These are phyloP conservation scores for Trametes maxima DNA, from an alignment of 768 basidiomycete genomes.

Conservation along the genomic window DNA sequence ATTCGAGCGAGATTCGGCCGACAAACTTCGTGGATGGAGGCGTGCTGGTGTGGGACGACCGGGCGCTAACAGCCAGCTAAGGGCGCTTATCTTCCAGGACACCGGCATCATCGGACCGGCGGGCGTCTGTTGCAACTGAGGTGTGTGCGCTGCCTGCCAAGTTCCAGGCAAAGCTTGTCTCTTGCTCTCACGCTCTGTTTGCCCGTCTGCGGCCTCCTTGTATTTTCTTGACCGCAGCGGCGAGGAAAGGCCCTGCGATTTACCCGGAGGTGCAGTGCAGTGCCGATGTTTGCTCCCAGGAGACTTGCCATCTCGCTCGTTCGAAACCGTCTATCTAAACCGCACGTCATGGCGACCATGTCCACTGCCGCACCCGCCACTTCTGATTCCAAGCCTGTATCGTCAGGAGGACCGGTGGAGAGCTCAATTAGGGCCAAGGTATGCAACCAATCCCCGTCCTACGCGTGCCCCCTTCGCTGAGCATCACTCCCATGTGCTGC, in stretches of 20 bases:
- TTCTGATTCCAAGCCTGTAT: constrained; percentile 16
- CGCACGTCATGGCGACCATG: constrained; percentile 20
- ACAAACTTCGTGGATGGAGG: too few relatives aligned
- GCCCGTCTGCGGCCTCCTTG: neutral
- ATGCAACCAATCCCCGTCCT: constrained; percentile 15
- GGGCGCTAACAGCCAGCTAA: too few relatives aligned
- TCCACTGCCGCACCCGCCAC: constrained; percentile 8
- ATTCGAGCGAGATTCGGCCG: too few relatives aligned
- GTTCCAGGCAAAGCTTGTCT: neutral
- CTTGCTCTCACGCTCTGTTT: neutral
- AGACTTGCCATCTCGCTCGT: constrained; percentile 24
- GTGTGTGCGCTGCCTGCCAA: neutral
- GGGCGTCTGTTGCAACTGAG: neutral
- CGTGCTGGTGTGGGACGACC: too few relatives aligned
- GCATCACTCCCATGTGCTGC: neutral
- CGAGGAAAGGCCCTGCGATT: neutral
- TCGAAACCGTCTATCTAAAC: constrained; percentile 23
- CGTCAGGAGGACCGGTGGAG: constrained; percentile 53
- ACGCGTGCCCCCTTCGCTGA: neutral
- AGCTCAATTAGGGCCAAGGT: constrained; percentile 65
- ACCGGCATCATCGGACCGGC: neutral
- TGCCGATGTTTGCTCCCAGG: constrained; percentile 18
- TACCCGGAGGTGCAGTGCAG: neutral
- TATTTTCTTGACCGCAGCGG: neutral
- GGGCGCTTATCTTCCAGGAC: too few relatives aligned